phyloP scores from a whole-genome alignment of 208 protist genomes.

The Leishmania mexicana region DNA sequence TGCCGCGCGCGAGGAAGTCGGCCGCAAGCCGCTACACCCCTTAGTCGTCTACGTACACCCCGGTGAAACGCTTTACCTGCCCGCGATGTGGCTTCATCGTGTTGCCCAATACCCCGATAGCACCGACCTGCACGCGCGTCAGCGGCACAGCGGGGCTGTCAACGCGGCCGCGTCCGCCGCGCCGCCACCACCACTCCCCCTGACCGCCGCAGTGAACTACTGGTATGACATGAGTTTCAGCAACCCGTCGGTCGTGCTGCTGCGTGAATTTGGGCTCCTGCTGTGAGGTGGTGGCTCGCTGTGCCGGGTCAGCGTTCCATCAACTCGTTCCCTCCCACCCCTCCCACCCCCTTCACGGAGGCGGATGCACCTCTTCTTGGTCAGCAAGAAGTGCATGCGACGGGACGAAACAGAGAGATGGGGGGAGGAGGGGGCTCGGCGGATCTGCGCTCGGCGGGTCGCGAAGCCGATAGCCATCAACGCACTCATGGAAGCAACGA shows the following conservation, averaged over 20 bases:
- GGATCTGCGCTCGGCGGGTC: background rate
- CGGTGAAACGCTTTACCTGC: slow-evolving; percentile 91
- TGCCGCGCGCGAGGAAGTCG: slow-evolving; percentile 18
- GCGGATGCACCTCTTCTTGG: background rate
- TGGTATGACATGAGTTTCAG: slow-evolving; percentile 93
- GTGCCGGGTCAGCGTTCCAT: background rate
- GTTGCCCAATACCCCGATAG: slow-evolving; percentile 86
- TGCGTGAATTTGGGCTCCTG: slow-evolving; percentile 83
- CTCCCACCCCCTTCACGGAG: background rate
- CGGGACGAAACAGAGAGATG: background rate
- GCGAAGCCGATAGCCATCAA: background rate
- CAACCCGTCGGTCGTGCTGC: slow-evolving; percentile 80
- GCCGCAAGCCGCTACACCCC: slow-evolving; percentile 52
- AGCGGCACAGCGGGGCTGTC: slow-evolving; percentile 7
- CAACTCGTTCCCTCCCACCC: background rate
- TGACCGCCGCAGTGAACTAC: slow-evolving; percentile 92
- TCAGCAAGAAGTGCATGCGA: background rate
- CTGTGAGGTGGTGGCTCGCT: slow-evolving; percentile 34
- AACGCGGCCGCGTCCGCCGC: background rate
- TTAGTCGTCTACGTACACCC: slow-evolving; percentile 75
- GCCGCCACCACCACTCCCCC: slow-evolving; percentile 43
- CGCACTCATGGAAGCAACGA: background rate
- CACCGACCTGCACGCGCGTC: slow-evolving; percentile 48
- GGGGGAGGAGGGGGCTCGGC: background rate
- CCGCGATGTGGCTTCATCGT: slow-evolving; percentile 90